Evolutionary conservation across 1,284 basidiomycete genomes (phyloP), one percentile per base, ranked within the genome.

Genomic region (Trichosporon faecale): DNA sequence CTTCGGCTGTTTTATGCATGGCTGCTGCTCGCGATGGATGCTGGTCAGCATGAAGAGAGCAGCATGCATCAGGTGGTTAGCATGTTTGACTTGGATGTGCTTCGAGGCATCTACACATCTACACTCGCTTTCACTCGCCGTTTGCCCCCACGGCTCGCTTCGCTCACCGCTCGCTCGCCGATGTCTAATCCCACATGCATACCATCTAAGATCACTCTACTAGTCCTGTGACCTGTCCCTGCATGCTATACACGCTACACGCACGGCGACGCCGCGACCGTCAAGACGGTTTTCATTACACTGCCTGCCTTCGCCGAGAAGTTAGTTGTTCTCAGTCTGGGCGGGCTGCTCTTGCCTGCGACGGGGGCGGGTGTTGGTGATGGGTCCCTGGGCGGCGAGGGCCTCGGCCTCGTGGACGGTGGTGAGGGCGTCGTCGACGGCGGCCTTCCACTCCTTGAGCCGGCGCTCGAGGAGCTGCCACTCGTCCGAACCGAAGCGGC

Each of bases 391-490:
- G 60, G 74, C 74, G 57, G 79, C 79, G 31, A 79, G 33, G 55
- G 70, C 75, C 76, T 82, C 79, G 49, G 83, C 82, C 67, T 83
- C 80, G 21, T 77, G 77, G 14, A 84, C 76, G 29, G 79, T 79
- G 8, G 65, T 67, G 68, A 78, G 75, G 16, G 82, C 83, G 44
- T 81, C 82, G 23, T 73, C 73, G 37, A 83, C 78, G 12, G 79
- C 77, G 8, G 73, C 70, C 82, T 94, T 93, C 94, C 94, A 97
- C 63, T 90, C 88, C 21, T 88, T 78, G 33, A 97, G 83, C 40
- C 93, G 87, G 80, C 89, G 89, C 83, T 94, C 91, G 57, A 97
- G 87, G 25, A 88, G 85, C 79, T 90, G 87, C 94, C 94, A 97
- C 82, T 96, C 91, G 69, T 87, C 86, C 40, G 85, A 85, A 75